Evolutionary conservation across 352 stramenopile genomes (phyloP), one percentile per base, ranked within the genome.

Genomic region (Phytophthora lateralis): DNA sequence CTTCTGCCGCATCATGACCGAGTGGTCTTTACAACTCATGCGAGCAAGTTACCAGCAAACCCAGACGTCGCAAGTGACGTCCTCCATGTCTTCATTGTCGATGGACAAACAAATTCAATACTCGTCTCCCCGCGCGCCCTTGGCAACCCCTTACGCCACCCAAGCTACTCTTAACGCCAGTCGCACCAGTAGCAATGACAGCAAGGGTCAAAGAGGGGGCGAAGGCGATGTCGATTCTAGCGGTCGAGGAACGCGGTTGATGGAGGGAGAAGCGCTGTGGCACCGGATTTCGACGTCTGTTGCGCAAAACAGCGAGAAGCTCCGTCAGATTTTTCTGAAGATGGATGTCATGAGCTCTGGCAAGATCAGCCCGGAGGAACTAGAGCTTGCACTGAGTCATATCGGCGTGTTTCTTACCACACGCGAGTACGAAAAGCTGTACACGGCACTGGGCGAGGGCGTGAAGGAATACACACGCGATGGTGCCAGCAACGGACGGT

Each of bases 1-100:
- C 29, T 93, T 93, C 55, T 93, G 84, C 38, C 78, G 79, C 17
- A 91, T 91, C 63, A 90, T 93, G 80, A 86, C 67, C 17, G 80
- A 91, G 45, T 93, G 84, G 84, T 89, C 78, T 14, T 59, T 89
- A 18, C 75, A 81, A 38, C 63, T 89, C 35, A 80, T 92, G 58
- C 66, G 76, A 37, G 44, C 56, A 15, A 77, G 73, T 41, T 82
- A 82, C 30, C 60, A 72, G 37, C 69, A 73, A 20, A 55, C 70
- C 21, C 37, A 39, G 11, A 51, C 47, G 5, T 43, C 55, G 6
- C 51, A 67, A 12, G 43, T 76, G 29, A 42, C 43, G 6, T 62
- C 66, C 0, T 52, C 54, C 17, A 55, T 73, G 35, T 60, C 55
- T 21, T 63, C 54, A 6, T 32, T 63, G 26, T 70, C 60, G 29